Conservation (phyloP, 352 stramenopile species). For the Phytophthora crassamura region DNA sequence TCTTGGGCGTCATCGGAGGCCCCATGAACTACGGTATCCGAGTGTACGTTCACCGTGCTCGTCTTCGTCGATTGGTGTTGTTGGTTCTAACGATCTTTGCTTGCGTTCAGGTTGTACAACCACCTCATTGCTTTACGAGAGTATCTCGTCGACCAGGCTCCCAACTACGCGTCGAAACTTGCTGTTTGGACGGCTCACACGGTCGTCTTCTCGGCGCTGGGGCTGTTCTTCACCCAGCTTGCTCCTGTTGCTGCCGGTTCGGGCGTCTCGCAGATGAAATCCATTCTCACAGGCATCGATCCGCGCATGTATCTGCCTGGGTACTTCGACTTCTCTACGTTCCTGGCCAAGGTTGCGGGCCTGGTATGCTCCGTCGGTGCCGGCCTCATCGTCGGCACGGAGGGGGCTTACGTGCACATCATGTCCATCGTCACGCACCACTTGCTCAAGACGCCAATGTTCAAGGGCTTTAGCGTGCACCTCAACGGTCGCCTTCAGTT, state of each 20-base stretch:
- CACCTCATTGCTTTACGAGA: slow-evolving; percentile 52
- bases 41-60: slow-evolving; percentile 36
- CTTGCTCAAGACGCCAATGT: slow-evolving; percentile 82
- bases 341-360: slow-evolving; percentile 92
- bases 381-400: slow-evolving; percentile 96
- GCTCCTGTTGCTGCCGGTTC: slow-evolving; percentile 77
- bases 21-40: slow-evolving; percentile 81
- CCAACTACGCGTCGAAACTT: slow-evolving; percentile 47
- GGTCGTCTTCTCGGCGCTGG: slow-evolving; percentile 71
- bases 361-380: slow-evolving; percentile 94
- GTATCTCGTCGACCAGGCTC: slow-evolving; percentile 47
- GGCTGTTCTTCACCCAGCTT: slow-evolving; percentile 74
- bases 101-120: slow-evolving; percentile 40
- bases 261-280: slow-evolving; percentile 90
- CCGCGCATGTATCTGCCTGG: slow-evolving; percentile 80
- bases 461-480: slow-evolving; percentile 75
- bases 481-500: slow-evolving; percentile 89
- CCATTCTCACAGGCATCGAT: slow-evolving; percentile 87
- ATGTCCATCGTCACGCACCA: slow-evolving; percentile 93
- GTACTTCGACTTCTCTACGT: slow-evolving; percentile 85
- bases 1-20: slow-evolving; percentile 83
- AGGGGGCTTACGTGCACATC: slow-evolving; percentile 99
- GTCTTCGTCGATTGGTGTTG: not conserved
- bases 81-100: slow-evolving; percentile 37
- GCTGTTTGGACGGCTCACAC: slow-evolving; percentile 72